These are phyloP conservation scores for Mycena crocata DNA, from an alignment of 768 basidiomycete species.

Conservation along the genomic window DNA sequence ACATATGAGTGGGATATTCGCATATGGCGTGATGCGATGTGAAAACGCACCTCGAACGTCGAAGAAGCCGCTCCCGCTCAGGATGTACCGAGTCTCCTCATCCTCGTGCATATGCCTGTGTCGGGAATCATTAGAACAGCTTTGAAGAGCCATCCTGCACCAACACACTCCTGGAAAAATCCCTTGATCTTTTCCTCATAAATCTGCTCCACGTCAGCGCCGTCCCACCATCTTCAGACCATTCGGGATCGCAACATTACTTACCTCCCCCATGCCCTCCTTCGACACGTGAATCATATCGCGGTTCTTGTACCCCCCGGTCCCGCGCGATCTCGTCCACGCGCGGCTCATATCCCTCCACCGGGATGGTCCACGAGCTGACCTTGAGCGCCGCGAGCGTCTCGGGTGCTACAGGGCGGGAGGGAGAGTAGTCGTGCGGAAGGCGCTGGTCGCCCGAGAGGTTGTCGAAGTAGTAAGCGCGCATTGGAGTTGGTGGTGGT, in stretches of 20 bases:
- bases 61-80: slow-evolving; percentile 91
- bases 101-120: slow-evolving; percentile 93
- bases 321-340: slow-evolving; percentile 74
- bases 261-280: slow-evolving; percentile 77
- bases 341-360: slow-evolving; percentile 65
- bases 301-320: slow-evolving; percentile 84
- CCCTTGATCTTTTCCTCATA: slow-evolving; percentile 87
- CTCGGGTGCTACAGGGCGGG: slow-evolving; percentile 61
- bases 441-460: slow-evolving; percentile 85
- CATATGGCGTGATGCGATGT: too few relatives aligned
- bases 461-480: slow-evolving; percentile 81
- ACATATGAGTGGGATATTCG: too few relatives aligned
- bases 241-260: neutral
- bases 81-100: slow-evolving; percentile 93
- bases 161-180: slow-evolving; percentile 84
- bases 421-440: slow-evolving; percentile 75
- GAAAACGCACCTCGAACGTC: slow-evolving; percentile 81
- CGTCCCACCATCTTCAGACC: too few relatives aligned
- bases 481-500: slow-evolving; percentile 56
- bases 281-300: slow-evolving; percentile 86
- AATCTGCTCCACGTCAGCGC: slow-evolving; percentile 31
- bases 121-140: neutral
- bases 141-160: neutral
- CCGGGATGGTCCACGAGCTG: slow-evolving; percentile 75
- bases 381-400: slow-evolving; percentile 71